Evolutionary conservation across 1,139 yeast genomes (phyloP).

Genomic region (Meyerozyma guilliermondii): DNA sequence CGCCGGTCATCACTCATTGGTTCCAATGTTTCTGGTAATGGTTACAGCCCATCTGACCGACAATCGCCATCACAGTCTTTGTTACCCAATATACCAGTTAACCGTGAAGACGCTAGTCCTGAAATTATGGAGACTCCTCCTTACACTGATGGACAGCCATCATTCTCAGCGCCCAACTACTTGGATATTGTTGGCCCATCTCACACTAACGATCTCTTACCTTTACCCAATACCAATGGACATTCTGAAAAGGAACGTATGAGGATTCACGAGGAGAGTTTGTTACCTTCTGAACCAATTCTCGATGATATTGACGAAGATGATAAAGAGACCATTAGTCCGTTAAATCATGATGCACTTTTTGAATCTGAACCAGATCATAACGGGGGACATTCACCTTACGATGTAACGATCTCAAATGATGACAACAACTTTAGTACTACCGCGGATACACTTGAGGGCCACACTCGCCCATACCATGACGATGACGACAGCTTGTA

Average conservation of each 20-base stretch:
- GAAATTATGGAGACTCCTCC: conserved; percentile 14
- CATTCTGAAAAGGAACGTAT: conserved; percentile 52
- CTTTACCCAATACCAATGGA: conserved; percentile 4
- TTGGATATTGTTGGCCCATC: neutral
- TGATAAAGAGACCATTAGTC: conserved; percentile 43
- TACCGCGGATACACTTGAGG: neutral
- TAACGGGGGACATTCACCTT: neutral
- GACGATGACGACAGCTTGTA: conserved; percentile 6
- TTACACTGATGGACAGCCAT: conserved; percentile 3
- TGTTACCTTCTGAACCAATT: conserved; percentile 60
- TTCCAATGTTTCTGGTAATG: neutral
- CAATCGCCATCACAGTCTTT: conserved; percentile 3
- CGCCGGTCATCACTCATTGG: neutral
- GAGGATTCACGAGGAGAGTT: conserved; percentile 48
- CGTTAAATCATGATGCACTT: conserved; percentile 47
- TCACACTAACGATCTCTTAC: neutral
- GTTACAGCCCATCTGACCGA: neutral
- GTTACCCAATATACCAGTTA: neutral
- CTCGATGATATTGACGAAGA: conserved; percentile 21
- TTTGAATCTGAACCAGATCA: conserved; percentile 23
- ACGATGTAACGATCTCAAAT: neutral
- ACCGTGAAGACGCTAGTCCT: neutral
- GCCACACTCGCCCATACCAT: neutral
- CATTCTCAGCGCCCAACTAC: neutral
- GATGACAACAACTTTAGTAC: neutral